Base-by-base conservation (phyloP, 306 rosid species). In the Dalbergia oliveri region DNA sequence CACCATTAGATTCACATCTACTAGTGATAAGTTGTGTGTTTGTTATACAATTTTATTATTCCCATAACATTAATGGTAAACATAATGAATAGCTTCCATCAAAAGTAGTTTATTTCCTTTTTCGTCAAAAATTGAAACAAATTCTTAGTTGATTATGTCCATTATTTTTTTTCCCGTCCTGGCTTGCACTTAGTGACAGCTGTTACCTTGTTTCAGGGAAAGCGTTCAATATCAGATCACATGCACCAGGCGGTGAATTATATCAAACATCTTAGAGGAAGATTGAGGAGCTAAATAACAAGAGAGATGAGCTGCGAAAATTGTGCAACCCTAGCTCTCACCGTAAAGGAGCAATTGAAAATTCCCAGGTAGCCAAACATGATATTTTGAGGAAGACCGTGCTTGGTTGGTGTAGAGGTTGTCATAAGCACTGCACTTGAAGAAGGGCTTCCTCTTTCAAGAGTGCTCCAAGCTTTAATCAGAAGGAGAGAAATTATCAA, bases 181-280 rank as follows among this genome's bases (percentile, higher is more conserved):
- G 13, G 31, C 12, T 63, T 33, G 19, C 14, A 12, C 21, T 63
- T 33, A 63, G 35, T n/a, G 47, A 47, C 9, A 12, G 7, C 21
- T 33, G 75, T 56, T 73, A 11, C 31, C 31, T 39, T 75, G 58
- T 58, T 12, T 58, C 34, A 89, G 91, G 93, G 88, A 19, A 87
- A 76, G 73, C 82, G 91, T 58, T 87, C 91, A 1, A 72, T 81
- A 13, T 85, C 88, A 1, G 93, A 89, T 73, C 91, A 87, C 73
- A 79, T 83, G 79, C 79, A 85, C 11, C 87, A 72, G 64, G 79
- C 86, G 35, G 67, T 64, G 12, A 83, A 81, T 13, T 87, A 83
- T 47, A 89, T 89, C 54, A 83, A 72, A 18, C 70, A 87, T 11
- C 43, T 83, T 23, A 85, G 51, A 69, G 8, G 35, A 79, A 81